Evolutionary conservation across 2,329 filamentous ascomycete genomes (phyloP), one percentile per base, ranked within the genome.

Genomic region (Nothomitra cinnamomea): DNA sequence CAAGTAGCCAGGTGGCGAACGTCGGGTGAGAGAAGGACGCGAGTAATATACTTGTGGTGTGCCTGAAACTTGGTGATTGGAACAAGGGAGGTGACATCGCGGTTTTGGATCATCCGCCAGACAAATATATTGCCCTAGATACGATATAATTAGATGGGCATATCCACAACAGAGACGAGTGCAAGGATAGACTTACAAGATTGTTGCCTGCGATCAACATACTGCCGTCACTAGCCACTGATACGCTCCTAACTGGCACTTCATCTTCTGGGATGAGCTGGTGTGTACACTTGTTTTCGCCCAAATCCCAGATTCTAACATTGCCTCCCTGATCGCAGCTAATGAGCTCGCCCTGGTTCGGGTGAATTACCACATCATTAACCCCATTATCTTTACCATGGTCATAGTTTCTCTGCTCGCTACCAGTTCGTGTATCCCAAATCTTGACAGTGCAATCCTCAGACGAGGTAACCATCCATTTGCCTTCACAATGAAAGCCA

Each of bases 391-490:
- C 52, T n/a, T 48, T 48, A 2, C 32, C 85, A 66, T 98, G 92
- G 60, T 79, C 83, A 67, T 98, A 98, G 69, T 90, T 95, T 53
- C 92, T 80, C 69, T 98, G 92, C 53, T 96, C 80, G 55, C 78
- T 82, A 47, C 87, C 90, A 12, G 78, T 85, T 48, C 89, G 75
- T 3, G 88, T 95, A 66, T 95, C 90, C 89, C 89, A 95, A 58
- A 95, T 94, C 74, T 94, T 94, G 64, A 95, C 89, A 0, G 87
- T 94, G 61, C 89, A 87, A 64, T 98, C 92, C 68, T 98, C 92
- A 48, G 87, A 94, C 67, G 85, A 94, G 8, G 92, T 98, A 17
- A 96, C 92, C 86, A 98, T 95, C 92, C 92, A 98, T 71, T 98
- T 98, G 10, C 90, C 89, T 68, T 98, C 92, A 66, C 90, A 96